Base-by-base conservation (phyloP, 2,329 filamentous ascomycete species). In the Alternaria hordeiaustralica region DNA sequence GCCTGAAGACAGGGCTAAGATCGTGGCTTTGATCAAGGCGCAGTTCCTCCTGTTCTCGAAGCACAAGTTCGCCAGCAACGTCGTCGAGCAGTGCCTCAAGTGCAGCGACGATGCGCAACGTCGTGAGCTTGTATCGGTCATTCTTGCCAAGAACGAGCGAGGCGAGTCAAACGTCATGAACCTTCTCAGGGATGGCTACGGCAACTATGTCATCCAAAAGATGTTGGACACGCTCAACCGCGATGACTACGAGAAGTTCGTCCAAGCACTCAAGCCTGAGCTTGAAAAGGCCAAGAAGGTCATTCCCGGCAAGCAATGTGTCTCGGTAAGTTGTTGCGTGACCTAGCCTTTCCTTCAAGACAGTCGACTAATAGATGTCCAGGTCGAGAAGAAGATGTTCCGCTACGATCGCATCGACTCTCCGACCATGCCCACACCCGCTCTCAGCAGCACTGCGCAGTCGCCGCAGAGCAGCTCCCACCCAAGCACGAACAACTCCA, bases 131-230 rank as follows among this genome's bases (percentile, higher is more conserved):
- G 87, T 92, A 57, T 65, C 73, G 4, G 75, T 73, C 8, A 67
- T 79, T 28, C 71, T 74, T 13, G 84, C 85, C 2, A 77, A 84
- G 15, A 87, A 87, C 57, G 85, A 87, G 8, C 87, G 91, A 46
- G 91, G 91, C 12, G 88, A 89, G 60, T 90, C 85, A 60, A 88
- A 89, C n/a, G 82, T 98, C 41, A 86, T 91, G 65, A 84, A 87
- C 21, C 86, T 97, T 81, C 94, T 97, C 86, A 92, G 90, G 68
- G 95, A 99, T 77, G 91, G 93, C 68, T 98, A 90, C 78, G 96
- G 93, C 64, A 99, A 99, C 79, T 99, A 98, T 77, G 95, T 98
- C 6, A 91, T 98, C 65, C 95, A 97, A 82, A 97, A 94, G 82
- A 86, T 97, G 6, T 84, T 97, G 43, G 82, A 84, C 54, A 82